Evolutionary conservation across 768 basidiomycete species (phyloP).

Genomic region (Tephrocybe sp.): DNA sequence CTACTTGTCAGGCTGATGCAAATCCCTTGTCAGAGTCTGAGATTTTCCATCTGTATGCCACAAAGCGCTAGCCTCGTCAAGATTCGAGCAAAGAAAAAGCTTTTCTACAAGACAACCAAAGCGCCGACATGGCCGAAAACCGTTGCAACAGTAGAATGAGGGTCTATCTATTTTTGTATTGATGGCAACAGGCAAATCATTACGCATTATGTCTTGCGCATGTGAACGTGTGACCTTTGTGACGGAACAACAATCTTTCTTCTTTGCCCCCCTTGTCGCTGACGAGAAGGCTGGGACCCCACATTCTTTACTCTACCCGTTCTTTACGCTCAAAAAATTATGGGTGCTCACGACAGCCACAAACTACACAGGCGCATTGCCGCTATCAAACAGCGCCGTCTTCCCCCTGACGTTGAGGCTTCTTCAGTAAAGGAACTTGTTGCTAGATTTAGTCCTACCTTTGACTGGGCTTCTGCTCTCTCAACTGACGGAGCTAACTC

Average conservation of each 20-base stretch:
- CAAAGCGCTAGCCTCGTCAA: too few species aligned
- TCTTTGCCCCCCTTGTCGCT: conserved; percentile 2
- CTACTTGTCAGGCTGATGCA: too few species aligned
- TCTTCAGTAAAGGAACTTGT: conserved; percentile 10
- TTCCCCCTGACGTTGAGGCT: conserved; percentile 14
- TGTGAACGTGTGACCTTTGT: conserved; percentile 10
- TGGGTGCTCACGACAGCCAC: conserved; percentile 12
- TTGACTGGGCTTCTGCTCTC: conserved; percentile 11
- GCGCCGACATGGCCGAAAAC: too few species aligned
- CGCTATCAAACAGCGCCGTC: conserved; percentile 16
- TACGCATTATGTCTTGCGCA: neutral
- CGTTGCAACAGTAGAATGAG: too few species aligned
- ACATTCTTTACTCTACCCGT: conserved; percentile 19
- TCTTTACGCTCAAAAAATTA: conserved; percentile 15
- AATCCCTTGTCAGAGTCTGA: too few species aligned
- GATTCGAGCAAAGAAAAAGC: too few species aligned
- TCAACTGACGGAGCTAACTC: conserved; percentile 2
- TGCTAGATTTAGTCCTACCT: conserved; percentile 19
- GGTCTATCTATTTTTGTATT: neutral
- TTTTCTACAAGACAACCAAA: too few species aligned
- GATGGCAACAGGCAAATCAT: neutral
- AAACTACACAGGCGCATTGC: conserved; percentile 15
- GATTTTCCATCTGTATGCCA: too few species aligned
- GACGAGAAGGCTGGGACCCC: conserved; percentile 14
- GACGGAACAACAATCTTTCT: conserved; percentile 9